Base-by-base conservation (phyloP, 23 red algal genomes). In the Chondrus crispus region DNA sequence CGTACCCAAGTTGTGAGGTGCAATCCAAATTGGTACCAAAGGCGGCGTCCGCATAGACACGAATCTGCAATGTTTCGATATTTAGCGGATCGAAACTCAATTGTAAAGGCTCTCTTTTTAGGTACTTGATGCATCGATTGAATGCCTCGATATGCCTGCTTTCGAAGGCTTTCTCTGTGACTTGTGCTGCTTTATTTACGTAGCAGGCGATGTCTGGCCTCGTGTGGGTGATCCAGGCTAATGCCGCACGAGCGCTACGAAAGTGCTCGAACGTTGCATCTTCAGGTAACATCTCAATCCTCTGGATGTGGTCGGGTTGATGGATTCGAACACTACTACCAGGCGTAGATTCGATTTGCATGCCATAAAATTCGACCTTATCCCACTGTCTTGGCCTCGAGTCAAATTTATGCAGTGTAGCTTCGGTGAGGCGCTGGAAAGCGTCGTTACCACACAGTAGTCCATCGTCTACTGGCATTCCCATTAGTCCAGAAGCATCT, bases 171-270 rank as follows among this genome's bases (percentile, higher is more conserved):
- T 22, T n/a, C 50, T 90, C 87, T 3, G 73, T 49, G 1, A 78
- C 12, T 29, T 90, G 87, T 4, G 71, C 87, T 35, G 60, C 1
- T 29, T 62, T 19, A 48, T 90, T 90, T 43, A 80, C 55, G 22
- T 22, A 0, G 39, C 37, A 80, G 39, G 47, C 43, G 18, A 90
- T 62, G 48, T 80, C 71, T 9, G 71, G 87, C 11, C 87, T 33
- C 8, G 72, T 80, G 50, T 90, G 48, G 18, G n/a, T 69, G 30
- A 90, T 5, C 70, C 87, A 90, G 9, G 87, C 71, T 41, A 90
- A 29, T 41, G n/a, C 36, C 26, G 1, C 80, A n/a, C 80, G 30
- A 66, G 30, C 55, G 29, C 52, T 84, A 11, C 32, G 44, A 66
- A 55, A 66, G 60, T 16, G 1, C 16, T 84, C 62, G 55, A 84